A percentile compares a stretch with the other conserved stretches of the same genome.
phyloP scores from a whole-genome alignment of 225 moss, liverwort and hornwort species.

The Sphagnum contortum region DNA sequence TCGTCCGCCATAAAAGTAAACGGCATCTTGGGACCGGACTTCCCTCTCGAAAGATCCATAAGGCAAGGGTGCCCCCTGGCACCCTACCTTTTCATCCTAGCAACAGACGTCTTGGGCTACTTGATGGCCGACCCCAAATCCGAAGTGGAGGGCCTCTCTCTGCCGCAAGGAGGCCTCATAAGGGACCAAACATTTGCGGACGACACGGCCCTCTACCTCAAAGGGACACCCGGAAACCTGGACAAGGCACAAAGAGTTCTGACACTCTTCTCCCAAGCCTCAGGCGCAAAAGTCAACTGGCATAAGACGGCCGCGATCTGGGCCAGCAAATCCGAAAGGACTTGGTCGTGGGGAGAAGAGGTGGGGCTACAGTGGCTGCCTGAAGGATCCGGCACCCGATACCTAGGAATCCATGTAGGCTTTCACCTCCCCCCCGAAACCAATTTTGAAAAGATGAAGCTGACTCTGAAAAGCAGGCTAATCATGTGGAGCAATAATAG shows the following conservation, averaged over 20 bases:
- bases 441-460: not conserved
- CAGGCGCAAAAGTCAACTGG: not conserved
- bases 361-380: not conserved
- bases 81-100: not conserved
- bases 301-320: not conserved
- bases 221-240: not conserved
- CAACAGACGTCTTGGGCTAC: not conserved
- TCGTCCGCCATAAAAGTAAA: not conserved
- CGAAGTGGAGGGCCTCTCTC: not conserved
- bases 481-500: not conserved
- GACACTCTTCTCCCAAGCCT: not conserved
- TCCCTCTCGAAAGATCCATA: not conserved
- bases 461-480: not conserved
- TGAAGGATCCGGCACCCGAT: not conserved
- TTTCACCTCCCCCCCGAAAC: not conserved
- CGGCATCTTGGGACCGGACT: not conserved
- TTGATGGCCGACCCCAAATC: not conserved
- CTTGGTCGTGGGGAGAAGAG: not conserved
- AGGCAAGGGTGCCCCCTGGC: not conserved
- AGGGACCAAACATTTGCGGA: not conserved
- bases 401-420: not conserved
- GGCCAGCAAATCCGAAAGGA: not conserved
- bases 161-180: not conserved
- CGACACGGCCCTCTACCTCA: not conserved
- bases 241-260: not conserved